Percentiles rank a stretch among this genome's conserved stretches.
These are phyloP conservation scores for Paecilomyces niveus DNA, from an alignment of 2,329 filamentous ascomycete species.

Conservation along the genomic window DNA sequence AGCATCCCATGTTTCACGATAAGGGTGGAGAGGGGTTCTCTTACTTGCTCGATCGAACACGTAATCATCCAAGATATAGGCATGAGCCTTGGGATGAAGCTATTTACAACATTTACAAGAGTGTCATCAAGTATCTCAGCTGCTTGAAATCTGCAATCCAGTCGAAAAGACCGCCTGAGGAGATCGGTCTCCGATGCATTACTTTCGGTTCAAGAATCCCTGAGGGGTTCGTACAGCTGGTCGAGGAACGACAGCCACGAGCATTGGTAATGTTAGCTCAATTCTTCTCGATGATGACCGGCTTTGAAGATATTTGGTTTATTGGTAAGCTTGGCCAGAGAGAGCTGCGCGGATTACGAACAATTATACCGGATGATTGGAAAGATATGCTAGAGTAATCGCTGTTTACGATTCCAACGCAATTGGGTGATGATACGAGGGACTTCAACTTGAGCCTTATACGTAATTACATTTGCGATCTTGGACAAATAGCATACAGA, in stretches of 20 bases:
- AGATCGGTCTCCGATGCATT: constrained; percentile 11
- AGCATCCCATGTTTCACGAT: background rate
- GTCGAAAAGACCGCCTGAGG: background rate
- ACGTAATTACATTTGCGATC: background rate
- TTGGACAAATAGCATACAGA: background rate
- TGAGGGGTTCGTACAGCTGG: constrained; percentile 20
- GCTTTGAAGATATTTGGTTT: constrained; percentile 14
- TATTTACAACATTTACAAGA: constrained; percentile 2
- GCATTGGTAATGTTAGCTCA: constrained; percentile 27
- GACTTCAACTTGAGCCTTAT: background rate
- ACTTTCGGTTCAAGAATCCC: constrained; percentile 25
- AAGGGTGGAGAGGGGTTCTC: background rate
- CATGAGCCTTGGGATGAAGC: constrained; percentile 3
- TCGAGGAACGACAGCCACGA: constrained; percentile 21
- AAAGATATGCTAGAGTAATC: constrained; percentile 17
- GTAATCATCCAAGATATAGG: background rate
- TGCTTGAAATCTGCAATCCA: background rate
- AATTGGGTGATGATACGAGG: background rate
- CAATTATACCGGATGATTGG: constrained; percentile 15
- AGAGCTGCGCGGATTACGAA: constrained; percentile 16
- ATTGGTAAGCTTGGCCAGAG: constrained; percentile 13
- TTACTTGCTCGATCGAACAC: constrained; percentile 2
- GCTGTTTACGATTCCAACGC: background rate
- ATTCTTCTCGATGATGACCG: constrained; percentile 19
- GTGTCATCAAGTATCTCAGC: background rate